Evolutionary conservation across 179 eudicot genomes (phyloP).

Genomic region (Vitellaria paradoxa): DNA sequence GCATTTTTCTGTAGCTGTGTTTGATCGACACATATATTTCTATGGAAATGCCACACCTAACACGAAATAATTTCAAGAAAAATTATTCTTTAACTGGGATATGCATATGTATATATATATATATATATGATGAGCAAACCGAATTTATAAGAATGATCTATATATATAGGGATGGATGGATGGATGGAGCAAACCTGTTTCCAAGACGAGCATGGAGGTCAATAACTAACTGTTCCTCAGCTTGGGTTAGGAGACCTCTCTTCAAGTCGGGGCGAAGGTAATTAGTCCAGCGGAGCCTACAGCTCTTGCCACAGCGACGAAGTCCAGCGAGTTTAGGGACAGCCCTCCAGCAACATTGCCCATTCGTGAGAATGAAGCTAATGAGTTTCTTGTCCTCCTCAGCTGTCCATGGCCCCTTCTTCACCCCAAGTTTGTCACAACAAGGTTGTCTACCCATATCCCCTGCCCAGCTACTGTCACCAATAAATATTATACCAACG

Average conservation of each 20-base stretch:
- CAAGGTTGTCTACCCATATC: slow-evolving; percentile 94
- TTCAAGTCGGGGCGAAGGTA: slow-evolving; percentile 88
- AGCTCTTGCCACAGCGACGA: slow-evolving; percentile 90
- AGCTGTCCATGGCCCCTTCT: slow-evolving; percentile 97
- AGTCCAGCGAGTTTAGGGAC: slow-evolving; percentile 92
- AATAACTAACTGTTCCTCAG: slow-evolving; percentile 82
- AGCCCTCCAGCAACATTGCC: slow-evolving; percentile 97
- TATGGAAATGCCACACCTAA: too few relatives aligned
- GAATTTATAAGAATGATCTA: too few relatives aligned
- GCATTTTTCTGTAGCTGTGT: too few relatives aligned
- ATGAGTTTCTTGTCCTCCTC: slow-evolving; percentile 96
- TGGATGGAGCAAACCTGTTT: slow-evolving; percentile 40
- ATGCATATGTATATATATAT: too few relatives aligned
- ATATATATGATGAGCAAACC: too few relatives aligned
- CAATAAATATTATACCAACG: background rate
- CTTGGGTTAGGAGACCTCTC: slow-evolving; percentile 71
- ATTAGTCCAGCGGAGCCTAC: slow-evolving; percentile 90
- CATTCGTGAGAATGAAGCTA: slow-evolving; percentile 76
- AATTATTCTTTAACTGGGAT: too few relatives aligned
- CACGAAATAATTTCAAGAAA: too few relatives aligned
- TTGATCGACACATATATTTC: too few relatives aligned
- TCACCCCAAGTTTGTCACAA: slow-evolving; percentile 90
- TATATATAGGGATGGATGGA: too few relatives aligned
- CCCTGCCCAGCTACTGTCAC: background rate
- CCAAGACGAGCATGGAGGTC: slow-evolving; percentile 94